phyloP scores from a whole-genome alignment of 2,329 filamentous ascomycete genomes.

The Sporothrix schenckii region DNA sequence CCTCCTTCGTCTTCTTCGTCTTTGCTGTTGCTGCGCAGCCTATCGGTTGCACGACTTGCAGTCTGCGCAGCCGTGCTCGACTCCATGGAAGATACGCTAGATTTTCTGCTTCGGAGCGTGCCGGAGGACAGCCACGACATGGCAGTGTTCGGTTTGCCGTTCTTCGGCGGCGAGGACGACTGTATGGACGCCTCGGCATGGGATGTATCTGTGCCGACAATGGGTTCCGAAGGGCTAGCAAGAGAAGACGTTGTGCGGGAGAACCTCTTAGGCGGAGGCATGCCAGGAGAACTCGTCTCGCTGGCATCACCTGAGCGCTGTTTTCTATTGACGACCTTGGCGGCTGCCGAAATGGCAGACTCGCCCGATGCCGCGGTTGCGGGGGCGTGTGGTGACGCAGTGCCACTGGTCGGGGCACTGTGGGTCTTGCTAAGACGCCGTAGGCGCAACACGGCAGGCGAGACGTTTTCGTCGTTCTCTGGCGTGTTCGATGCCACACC shows the following conservation, averaged over 20 bases:
- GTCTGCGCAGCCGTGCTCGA: neutral
- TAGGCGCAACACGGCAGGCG: conserved; percentile 44
- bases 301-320: conserved; percentile 44
- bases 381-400: conserved; percentile 48
- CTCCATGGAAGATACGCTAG: conserved; percentile 41
- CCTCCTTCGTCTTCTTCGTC: neutral
- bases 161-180: conserved; percentile 58
- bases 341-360: neutral
- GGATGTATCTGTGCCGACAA: conserved; percentile 67
- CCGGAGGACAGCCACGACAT: conserved; percentile 71
- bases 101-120: conserved; percentile 49
- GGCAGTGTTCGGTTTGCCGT: conserved; percentile 59
- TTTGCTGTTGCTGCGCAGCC: neutral
- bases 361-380: neutral
- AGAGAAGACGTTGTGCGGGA: conserved; percentile 64
- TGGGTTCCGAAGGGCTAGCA: conserved; percentile 63
- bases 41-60: neutral
- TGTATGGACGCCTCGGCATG: conserved; percentile 67
- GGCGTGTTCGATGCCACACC: conserved; percentile 42
- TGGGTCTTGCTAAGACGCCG: conserved; percentile 60
- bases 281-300: neutral
- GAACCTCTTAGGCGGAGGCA: conserved; percentile 51
- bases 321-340: conserved; percentile 44
- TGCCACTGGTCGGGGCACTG: conserved; percentile 48
- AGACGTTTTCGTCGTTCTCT: conserved; percentile 45